Evolutionary conservation across 768 basidiomycete genomes (phyloP).

Genomic region (Mycena vitilis): DNA sequence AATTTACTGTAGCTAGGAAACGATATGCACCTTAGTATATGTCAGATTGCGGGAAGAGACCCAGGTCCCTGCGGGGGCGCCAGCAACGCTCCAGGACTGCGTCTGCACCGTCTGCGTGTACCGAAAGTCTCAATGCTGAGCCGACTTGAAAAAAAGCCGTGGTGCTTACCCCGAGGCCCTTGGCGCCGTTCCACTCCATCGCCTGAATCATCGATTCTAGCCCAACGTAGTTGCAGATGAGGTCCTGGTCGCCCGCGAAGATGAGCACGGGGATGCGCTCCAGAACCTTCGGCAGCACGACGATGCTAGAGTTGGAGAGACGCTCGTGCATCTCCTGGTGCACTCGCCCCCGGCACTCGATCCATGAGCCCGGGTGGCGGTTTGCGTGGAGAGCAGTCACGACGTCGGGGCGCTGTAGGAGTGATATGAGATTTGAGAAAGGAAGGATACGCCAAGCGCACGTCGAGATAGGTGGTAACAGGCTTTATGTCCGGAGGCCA

Average conservation of each 20-base stretch:
- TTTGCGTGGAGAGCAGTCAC: conserved; percentile 85
- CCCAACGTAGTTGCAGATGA: conserved; percentile 97
- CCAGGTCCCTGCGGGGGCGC: conserved; percentile 89
- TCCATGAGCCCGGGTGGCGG: conserved; percentile 83
- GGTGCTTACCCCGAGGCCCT: conserved; percentile 81
- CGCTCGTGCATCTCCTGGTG: conserved; percentile 67
- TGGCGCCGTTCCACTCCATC: conserved; percentile 88
- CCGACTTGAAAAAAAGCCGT: not conserved
- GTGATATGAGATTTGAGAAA: conserved; percentile 13
- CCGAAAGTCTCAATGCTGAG: not conserved
- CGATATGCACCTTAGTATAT: conserved; percentile 80
- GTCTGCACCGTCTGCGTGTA: conserved; percentile 69
- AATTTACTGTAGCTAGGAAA: too few species aligned
- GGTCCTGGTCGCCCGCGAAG: conserved; percentile 95
- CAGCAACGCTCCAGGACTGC: conserved; percentile 81
- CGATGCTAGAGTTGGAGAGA: conserved; percentile 75
- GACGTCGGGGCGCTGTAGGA: conserved; percentile 81
- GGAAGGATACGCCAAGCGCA: conserved; percentile 53
- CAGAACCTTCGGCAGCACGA: conserved; percentile 81
- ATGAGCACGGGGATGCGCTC: conserved; percentile 87
- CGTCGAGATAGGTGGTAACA: conserved; percentile 83
- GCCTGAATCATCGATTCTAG: conserved; percentile 86
- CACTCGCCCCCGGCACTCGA: conserved; percentile 83
- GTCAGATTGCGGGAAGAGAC: conserved; percentile 89
- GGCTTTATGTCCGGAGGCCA: conserved; percentile 91